A percentile compares a stretch with the other conserved stretches of the same genome.
phyloP scores from a whole-genome alignment of 2,329 filamentous ascomycete genomes.

The Ceratocystis cacaofunesta region DNA sequence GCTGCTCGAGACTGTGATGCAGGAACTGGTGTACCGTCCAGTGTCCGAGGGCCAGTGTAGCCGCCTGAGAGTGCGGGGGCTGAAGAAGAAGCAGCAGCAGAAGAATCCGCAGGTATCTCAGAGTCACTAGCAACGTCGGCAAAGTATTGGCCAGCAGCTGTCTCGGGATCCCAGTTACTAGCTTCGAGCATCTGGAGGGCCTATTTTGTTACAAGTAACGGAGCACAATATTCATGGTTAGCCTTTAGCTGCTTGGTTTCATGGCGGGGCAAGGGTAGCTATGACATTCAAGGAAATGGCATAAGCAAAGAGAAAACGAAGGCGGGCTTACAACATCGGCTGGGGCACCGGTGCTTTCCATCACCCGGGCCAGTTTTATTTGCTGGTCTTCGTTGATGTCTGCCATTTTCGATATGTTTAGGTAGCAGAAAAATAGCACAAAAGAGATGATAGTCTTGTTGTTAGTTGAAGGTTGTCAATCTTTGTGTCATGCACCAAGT shows the following conservation, averaged over 20 bases:
- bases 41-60: constrained; percentile 47
- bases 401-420: not conserved
- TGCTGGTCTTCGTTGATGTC: constrained; percentile 5
- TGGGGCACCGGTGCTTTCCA: constrained; percentile 5
- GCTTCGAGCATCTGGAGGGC: constrained; percentile 51
- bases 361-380: constrained; percentile 9
- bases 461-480: not conserved
- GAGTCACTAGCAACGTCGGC: constrained; percentile 32
- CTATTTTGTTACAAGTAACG: constrained; percentile 28
- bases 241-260: not conserved
- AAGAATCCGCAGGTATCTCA: constrained; percentile 25
- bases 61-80: constrained; percentile 23
- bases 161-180: constrained; percentile 50
- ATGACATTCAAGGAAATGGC: not conserved
- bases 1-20: constrained; percentile 20
- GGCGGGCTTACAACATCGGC: not conserved
- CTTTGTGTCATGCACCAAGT: not conserved
- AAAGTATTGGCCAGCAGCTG: constrained; percentile 49
- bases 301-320: not conserved
- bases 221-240: not conserved
- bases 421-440: not conserved
- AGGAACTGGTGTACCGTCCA: constrained; percentile 47
- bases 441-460: not conserved
- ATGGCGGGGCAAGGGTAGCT: not conserved
- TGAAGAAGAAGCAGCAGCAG: constrained; percentile 22